Evolutionary conservation across 495 filamentous ascomycete species (phyloP), one percentile per base, ranked within the genome.

Genomic region (Penicillium egyptiacum): DNA sequence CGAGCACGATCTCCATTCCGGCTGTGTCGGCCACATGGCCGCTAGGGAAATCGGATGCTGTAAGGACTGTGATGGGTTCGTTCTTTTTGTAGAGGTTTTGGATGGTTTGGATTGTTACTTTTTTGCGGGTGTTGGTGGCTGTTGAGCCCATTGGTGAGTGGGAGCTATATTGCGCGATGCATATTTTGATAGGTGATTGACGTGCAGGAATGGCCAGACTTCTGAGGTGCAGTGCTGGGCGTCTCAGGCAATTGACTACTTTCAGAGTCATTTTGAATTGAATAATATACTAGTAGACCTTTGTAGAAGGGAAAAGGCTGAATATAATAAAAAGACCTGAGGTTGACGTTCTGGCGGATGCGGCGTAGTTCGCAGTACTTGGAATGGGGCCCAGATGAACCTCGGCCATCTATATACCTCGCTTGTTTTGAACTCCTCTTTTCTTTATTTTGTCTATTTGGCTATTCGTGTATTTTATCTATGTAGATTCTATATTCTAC

Each of bases 11-110:
- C 61, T 99, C 95, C 83, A 99, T 93, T 10, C 94, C 93, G 1
- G 91, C 91, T 23, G 82, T 80, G 67, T 98, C 95, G 53, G 94
- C 95, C 23, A 91, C 89, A 67, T 94, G 86, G 1, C 87, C 92
- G 61, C 86, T 91, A 5, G 95, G 95, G 65, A 97, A 99, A 70
- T 99, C 95, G 70, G 97, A 90, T 17, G 95, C 95, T 1, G 95
- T 99, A 59, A 98, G 85, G 85, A 98, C 88, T 48, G 89, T 86
- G 68, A 99, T 99, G 51, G 94, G 93, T 61, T 96, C 91, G 39
- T 85, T 82, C 63, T 86, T 89, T 63, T 80, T 84, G 72, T 96
- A 86, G 62, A 98, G 80, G 19, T 77, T 79, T 47, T 82, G 86
- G 37, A 98, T 75, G 31, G 84, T 89, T 61, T 84, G 83, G 59